Evolutionary conservation across 2,329 filamentous ascomycete genomes (phyloP), one percentile per base, ranked within the genome.

Genomic region (Nemania sp.): DNA sequence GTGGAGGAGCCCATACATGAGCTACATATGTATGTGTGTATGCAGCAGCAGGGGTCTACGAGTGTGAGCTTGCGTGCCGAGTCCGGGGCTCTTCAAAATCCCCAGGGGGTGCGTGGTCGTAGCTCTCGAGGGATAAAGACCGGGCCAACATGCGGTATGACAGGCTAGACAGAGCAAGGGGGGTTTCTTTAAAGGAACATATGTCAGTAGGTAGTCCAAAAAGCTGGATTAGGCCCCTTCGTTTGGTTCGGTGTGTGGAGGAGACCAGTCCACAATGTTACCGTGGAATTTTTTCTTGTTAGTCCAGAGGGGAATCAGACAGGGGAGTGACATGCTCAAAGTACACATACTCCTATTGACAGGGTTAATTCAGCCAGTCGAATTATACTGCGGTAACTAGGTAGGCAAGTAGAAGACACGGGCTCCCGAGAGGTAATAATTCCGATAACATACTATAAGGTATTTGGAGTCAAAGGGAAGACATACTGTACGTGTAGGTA

Each of bases 21-120:
- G 74, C 73, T 81, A 79, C 79, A 79, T 80, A 80, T 79, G 77
- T 77, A 79, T 75, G 75, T 77, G 73, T 78, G 75, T 77, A 80
- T 80, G 76, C 80, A 79, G 72, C 70, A 76, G 74, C 79, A 80
- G 75, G 80, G 80, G 77, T 79, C 63, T 56, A 53, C 58, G 56
- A 53, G 67, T 69, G 56, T 38, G 66, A 70, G 70, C 70, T 73
- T 73, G 75, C 73, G 70, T 75, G 69, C 73, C 67, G 66, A 76
- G 74, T 73, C 72, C 74, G 73, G 71, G 75, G 74, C 73, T 71
- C 67, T 72, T 73, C 72, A 71, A n/a, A 75, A 72, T 74, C 73
- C 71, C 62, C 75, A 71, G 74, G 74, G 66, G 55, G 60, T 52
- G 49, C 52, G 64, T 69, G 67, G 64, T 60, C 51, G 59, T 61